Evolutionary conservation across 495 filamentous ascomycete species (phyloP), one percentile per base, ranked within the genome.

Genomic region (Parmelia sp.): DNA sequence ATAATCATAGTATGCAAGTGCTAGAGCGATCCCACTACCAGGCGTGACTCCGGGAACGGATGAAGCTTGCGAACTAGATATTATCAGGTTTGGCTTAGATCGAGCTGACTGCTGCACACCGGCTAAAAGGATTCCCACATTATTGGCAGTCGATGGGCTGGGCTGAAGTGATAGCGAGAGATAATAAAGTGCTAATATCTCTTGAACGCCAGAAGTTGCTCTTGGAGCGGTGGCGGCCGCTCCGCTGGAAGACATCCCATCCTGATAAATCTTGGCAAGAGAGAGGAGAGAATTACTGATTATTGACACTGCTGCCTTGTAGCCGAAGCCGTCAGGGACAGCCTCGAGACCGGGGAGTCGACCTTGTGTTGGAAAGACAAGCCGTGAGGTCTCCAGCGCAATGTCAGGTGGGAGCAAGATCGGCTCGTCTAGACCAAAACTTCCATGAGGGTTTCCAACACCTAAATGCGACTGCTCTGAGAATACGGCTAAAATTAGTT

Each of bases 71-170:
- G 70, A 73, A 51, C 76, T 74, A 4, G 71, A 74, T 60, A 70
- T 74, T 9, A 74, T 64, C 11, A 42, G 39, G 33, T 77, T 67
- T 11, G 75, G 71, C 68, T 69, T 76, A 11, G 73, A 69, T n/a
- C 83, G 73, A 10, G 83, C 76, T 40, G 86, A 82, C 68, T 96
- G 91, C 66, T 97, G 94, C 23, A 99, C 89, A 57, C 94, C 90
- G 3, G 94, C 95, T 36, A 99, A 83, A 37, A 99, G 79, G 61
- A 99, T 99, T 7, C 94, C 94, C 49, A 99, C 95, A 73, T 99
- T 99, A 70, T 99, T 99, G 17, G 94, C 94, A 0, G 94, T 99
- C 9, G 95, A 97, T 27, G 94, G 94, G 70, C 94, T 97, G 27
- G 94, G 92, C 64, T 96, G 93, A 12, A 99, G 81, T 0, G 95